These are phyloP conservation scores for Simplicillium sp. DNA, from an alignment of 2,329 filamentous ascomycete species.

Conservation along the genomic window DNA sequence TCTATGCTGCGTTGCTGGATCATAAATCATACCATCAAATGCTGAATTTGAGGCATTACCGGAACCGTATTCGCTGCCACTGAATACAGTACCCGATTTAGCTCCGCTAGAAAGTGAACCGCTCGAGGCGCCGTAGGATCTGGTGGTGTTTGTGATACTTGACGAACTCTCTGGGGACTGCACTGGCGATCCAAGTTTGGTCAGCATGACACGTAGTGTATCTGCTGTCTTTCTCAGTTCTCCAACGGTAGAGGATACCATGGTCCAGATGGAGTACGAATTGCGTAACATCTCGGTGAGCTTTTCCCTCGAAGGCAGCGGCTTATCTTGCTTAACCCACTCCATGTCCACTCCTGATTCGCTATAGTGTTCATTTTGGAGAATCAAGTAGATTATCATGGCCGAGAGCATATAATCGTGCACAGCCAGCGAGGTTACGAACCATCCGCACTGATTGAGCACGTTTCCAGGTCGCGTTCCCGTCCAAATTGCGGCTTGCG, in stretches of 20 bases:
- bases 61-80: too few species aligned
- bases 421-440: conserved; percentile 45
- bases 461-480: conserved; percentile 43
- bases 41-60: too few species aligned
- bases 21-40: too few species aligned
- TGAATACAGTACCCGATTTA: too few species aligned
- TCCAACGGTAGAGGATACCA: conserved; percentile 22
- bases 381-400: conserved; percentile 47
- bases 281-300: conserved; percentile 29
- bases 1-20: neutral
- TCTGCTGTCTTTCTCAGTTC: conserved; percentile 37
- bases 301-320: conserved; percentile 24
- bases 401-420: conserved; percentile 54
- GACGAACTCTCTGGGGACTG: conserved; percentile 4
- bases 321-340: conserved; percentile 22
- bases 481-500: conserved; percentile 37
- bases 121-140: neutral
- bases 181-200: conserved; percentile 26
- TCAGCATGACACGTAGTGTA: conserved; percentile 34
- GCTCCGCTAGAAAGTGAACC: too few species aligned
- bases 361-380: conserved; percentile 31
- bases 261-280: conserved; percentile 34
- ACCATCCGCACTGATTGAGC: conserved; percentile 43
- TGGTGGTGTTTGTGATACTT: neutral
- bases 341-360: conserved; percentile 22